Base-by-base conservation (phyloP, 495 filamentous ascomycete genomes). In the Daldinia concentrica region DNA sequence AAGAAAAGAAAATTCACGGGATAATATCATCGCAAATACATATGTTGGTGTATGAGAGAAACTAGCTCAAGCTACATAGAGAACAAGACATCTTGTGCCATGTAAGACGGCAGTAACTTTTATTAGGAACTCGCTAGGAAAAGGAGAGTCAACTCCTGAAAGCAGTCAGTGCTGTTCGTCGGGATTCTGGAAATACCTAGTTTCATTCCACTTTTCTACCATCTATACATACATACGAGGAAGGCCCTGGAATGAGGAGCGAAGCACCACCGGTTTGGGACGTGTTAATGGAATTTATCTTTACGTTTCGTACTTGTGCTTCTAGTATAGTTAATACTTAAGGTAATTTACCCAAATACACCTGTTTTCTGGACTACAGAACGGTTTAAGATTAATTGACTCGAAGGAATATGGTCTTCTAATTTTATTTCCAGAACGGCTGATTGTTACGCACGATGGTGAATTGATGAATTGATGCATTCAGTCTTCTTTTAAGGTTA, bases 401-500 rank as follows among this genome's bases (percentile, higher is more conserved):
- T 4, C 12, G 43, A 48, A 48, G 43, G 43, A 48, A 48, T 17
- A 22, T 24, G 9, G 22, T 8, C 0, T 48, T 12, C 7, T 48
- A 11, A 30, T 30, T 54, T 30, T 54, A 17, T 30, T 30, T 54
- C 5, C 14, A 36, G 26, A 54, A 54, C 50, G 26, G 14, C 50
- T 54, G 50, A 27, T 54, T 14, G 26, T 29, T 30, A 54, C 54
- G 30, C 15, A 57, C 3, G 17, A 57, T 32, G 17, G 29, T 57
- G 30, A 36, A 32, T 57, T 17, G 30, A 30, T 57, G 17, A 57
- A 32, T 57, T 17, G n/a, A 30, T 36, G 17, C 29, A 27, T 11
- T 15, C n/a, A 36, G 52, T 56, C 8, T 22, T 15, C 24, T 56
- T 27, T 56, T 56, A 26, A 34, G 55, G 57, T 56, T 68, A 29